Evolutionary conservation across 345 rosid species (phyloP), one percentile per base, ranked within the genome.

Genomic region (Alliaria petiolata): DNA sequence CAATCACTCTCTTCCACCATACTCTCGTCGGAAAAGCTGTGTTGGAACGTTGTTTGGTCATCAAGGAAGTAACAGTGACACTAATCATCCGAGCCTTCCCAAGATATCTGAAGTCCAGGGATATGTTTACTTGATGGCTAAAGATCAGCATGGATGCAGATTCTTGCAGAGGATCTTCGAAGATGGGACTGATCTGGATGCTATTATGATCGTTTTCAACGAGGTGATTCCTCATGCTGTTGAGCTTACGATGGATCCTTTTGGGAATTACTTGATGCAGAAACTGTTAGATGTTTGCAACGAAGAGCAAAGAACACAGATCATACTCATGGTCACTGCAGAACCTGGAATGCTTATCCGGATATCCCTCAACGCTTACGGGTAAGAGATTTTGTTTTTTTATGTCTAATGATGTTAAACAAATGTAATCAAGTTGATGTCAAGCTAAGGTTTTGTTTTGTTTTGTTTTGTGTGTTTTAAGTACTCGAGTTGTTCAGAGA

Each of bases 401-500:
- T 6, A 49, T 49, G 38, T 1, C 3, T 49, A 6, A 7, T 70
- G 4, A 3, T n/a, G 42, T 19, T 43, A 22, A 15, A 30, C 25
- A 25, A 1, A 4, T 60, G 13, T 16, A 7, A 54, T 42, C 22
- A 63, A 2, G 28, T 15, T 69, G 22, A 42, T 60, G 38, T 35
- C 4, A 54, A 14, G 28, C 4, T 62, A 39, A 22, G 0, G 9
- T 12, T 22, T 30, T 12, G 28, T 8, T 22, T 50, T 51, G 3
- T 19, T 22, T 25, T 1, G 34, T 26, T 10, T 46, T 66, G 6
- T 54, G 12, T 64, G 30, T 55, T 14, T 14, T 5, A 15, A 87
- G 89, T 31, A 85, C 88, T 44, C 83, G 92, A 26, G 92, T 82
- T 28, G 80, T 85, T 0, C 93, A 87, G 77, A 84, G 76, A 80